A percentile compares a stretch with the other conserved stretches of the same genome.
These are phyloP conservation scores for Nitzschia sp. DNA, from an alignment of 108 stramenopile genomes.

Conservation along the genomic window DNA sequence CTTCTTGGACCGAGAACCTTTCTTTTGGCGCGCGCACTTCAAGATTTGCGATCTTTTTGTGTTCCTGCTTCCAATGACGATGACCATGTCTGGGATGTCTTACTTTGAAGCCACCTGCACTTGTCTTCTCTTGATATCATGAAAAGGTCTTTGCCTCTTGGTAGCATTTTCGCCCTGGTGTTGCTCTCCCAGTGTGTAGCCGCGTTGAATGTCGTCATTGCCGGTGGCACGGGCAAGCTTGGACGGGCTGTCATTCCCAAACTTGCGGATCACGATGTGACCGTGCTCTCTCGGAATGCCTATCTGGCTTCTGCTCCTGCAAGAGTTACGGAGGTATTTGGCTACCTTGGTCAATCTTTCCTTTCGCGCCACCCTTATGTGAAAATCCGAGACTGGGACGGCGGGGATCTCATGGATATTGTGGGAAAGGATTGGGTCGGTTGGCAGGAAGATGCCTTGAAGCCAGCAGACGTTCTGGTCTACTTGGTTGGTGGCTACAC, in stretches of 20 bases:
- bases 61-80: too few relatives aligned
- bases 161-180: too few relatives aligned
- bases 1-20: too few relatives aligned
- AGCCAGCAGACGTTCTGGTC: slow-evolving; percentile 68
- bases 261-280: slow-evolving; percentile 67
- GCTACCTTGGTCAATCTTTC: slow-evolving; percentile 70
- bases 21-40: too few relatives aligned
- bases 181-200: too few relatives aligned
- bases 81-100: too few relatives aligned
- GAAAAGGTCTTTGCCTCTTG: too few relatives aligned
- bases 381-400: slow-evolving; percentile 81
- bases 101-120: too few relatives aligned
- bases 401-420: slow-evolving; percentile 85
- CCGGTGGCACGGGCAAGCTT: slow-evolving; percentile 80
- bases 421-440: slow-evolving; percentile 76
- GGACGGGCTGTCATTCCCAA: slow-evolving; percentile 53
- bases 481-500: slow-evolving; percentile 85
- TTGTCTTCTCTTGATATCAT: too few relatives aligned
- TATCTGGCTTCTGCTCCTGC: slow-evolving; percentile 76
- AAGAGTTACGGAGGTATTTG: slow-evolving; percentile 77
- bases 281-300: slow-evolving; percentile 75
- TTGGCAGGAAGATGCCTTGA: slow-evolving; percentile 82
- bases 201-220: slow-evolving; percentile 61
- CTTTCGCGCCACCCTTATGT: slow-evolving; percentile 57
- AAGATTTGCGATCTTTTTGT: too few relatives aligned